Base-by-base conservation (phyloP, 805 yeast species). In the Scheffersomyces ergatensis region DNA sequence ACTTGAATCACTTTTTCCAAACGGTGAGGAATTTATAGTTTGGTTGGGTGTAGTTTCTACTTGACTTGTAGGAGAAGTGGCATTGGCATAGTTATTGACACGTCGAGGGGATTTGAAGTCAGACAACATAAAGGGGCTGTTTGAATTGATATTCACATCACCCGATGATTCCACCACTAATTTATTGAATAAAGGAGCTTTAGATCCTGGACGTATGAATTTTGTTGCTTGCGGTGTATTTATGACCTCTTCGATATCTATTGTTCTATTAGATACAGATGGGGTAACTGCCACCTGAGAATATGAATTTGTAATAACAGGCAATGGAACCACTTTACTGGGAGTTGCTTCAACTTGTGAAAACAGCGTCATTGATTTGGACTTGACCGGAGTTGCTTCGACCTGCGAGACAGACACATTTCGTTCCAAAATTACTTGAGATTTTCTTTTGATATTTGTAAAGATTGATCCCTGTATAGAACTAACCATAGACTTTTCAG, bases 301-400 rank as follows among this genome's bases (percentile, higher is more conserved):
- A 23, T 24, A 16, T 16, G 26, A 26, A 5, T 6, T 15, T 7
- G 20, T 3, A 6, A 17, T 5, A 8, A 29, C 3, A 29, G 7
- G 6, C n/a, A 29, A 14, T 7, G 29, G 29, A 9, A 26, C 29
- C 8, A 7, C 9, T 9, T 21, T 21, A 9, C 9, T 47, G 3
- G 69, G 70, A 1, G 68, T 63, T 4, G 61, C 61, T 34, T 53
- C 59, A 4, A 62, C 58, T 37, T 62, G 63, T 7, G 59, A 46
- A 23, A 50, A 39, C n/a, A 34, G 24, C n/a, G 29, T n/a, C 17
- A 11, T 18, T 16, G 39, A 34, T 16, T 39, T 41, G 23, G 40
- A 42, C 37, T 56, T 58, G 35, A 53, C 44, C 1, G 65, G 64
- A 0, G 67, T 60, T 0, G 60, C 60, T 20, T 50, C 45, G 3